A percentile compares a stretch with the other conserved stretches of the same genome.
Evolutionary conservation across 2,329 filamentous ascomycete genomes (phyloP).

Genomic region (Penicillium crustosum): DNA sequence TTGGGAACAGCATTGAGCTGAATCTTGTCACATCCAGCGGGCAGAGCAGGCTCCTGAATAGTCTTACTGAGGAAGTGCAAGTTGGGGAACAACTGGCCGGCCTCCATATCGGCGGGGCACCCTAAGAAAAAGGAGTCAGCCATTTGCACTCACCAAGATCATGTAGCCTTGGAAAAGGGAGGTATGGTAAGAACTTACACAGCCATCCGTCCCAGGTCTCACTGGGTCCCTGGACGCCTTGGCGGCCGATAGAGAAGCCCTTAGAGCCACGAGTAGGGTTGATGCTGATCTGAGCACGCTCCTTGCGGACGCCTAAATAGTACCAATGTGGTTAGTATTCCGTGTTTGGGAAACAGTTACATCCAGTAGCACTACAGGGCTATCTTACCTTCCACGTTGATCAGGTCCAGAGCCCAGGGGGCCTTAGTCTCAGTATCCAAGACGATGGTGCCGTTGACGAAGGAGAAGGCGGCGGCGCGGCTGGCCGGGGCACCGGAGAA

Average conservation of each 20-base stretch:
- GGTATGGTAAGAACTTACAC: slow-evolving; percentile 35
- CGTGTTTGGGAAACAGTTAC: background rate
- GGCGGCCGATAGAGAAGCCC: slow-evolving; percentile 12
- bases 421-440: slow-evolving; percentile 9
- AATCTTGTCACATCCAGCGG: slow-evolving; percentile 15
- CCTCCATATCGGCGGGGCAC: slow-evolving; percentile 7
- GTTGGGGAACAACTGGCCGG: slow-evolving; percentile 9
- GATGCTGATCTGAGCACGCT: slow-evolving; percentile 19
- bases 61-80: slow-evolving; percentile 12
- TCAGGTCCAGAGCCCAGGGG: slow-evolving; percentile 16
- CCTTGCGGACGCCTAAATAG: slow-evolving; percentile 7
- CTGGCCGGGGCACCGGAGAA: slow-evolving; percentile 9
- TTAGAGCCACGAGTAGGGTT: slow-evolving; percentile 13
- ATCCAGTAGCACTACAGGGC: background rate
- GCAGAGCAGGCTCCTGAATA: slow-evolving; percentile 2
- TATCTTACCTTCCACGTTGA: slow-evolving; percentile 8
- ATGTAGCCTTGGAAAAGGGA: background rate
- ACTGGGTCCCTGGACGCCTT: slow-evolving; percentile 3
- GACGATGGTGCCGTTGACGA: slow-evolving; percentile 16
- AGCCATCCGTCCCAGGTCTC: slow-evolving; percentile 17
- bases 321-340: background rate
- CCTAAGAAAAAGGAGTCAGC: background rate
- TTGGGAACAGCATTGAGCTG: slow-evolving; percentile 3
- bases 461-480: slow-evolving; percentile 13
- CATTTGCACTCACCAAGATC: no score